Percentiles rank a stretch among this genome's conserved stretches.
Evolutionary conservation across 1,284 basidiomycete genomes (phyloP).

Genomic region (Papiliotrema laurentii): DNA sequence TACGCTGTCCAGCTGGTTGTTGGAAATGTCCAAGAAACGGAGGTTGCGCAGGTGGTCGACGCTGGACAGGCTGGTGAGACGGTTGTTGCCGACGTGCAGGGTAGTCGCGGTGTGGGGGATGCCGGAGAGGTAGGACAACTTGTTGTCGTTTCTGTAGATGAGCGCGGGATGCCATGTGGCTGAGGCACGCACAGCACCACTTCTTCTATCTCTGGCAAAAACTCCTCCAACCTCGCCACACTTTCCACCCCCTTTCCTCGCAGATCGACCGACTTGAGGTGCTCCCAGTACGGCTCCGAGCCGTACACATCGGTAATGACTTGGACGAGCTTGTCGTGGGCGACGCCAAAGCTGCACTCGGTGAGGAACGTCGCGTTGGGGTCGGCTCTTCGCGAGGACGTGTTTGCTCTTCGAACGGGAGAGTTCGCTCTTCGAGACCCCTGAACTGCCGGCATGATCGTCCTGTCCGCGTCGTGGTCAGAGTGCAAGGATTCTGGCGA

Average conservation of each 20-base stretch:
- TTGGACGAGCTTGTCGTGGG: constrained; percentile 83
- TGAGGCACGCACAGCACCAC: constrained; percentile 64
- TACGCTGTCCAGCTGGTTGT: constrained; percentile 82
- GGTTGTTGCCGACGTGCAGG: constrained; percentile 74
- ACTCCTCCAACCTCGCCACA: constrained; percentile 87
- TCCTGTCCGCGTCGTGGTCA: neutral
- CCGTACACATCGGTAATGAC: constrained; percentile 93
- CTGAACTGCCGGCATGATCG: no score
- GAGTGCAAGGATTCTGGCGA: neutral
- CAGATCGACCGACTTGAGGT: constrained; percentile 70
- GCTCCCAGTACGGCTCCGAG: constrained; percentile 92
- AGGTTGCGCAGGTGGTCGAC: constrained; percentile 82
- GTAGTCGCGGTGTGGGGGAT: constrained; percentile 71
- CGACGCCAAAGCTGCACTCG: constrained; percentile 90
- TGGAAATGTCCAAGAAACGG: constrained; percentile 83
- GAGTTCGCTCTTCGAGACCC: no score
- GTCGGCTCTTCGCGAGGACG: constrained; percentile 2
- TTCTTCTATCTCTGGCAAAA: constrained; percentile 77
- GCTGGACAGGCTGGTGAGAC: constrained; percentile 80
- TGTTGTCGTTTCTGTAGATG: constrained; percentile 68
- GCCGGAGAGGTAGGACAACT: constrained; percentile 80
- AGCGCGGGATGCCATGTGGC: neutral
- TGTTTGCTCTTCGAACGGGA: no score
- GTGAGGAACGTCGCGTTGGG: constrained; percentile 71
- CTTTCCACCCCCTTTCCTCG: constrained; percentile 77